A percentile compares a stretch with the other conserved stretches of the same genome.
These are phyloP conservation scores for Geum urbanum DNA, from an alignment of 306 rosid genomes.

Conservation along the genomic window DNA sequence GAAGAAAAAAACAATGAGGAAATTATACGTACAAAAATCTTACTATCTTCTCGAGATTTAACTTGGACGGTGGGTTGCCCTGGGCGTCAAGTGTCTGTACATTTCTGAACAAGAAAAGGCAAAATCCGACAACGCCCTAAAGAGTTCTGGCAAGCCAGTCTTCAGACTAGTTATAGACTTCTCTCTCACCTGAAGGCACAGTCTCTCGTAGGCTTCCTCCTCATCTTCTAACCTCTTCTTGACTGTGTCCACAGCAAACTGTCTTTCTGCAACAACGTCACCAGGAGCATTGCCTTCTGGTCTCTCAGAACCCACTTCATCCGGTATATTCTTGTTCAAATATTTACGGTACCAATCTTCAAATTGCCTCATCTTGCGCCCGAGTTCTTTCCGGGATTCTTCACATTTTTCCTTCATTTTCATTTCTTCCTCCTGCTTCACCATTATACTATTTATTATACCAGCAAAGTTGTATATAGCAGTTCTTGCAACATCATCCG, in stretches of 20 bases:
- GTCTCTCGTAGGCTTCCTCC: constrained; percentile 49
- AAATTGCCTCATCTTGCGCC: constrained; percentile 61
- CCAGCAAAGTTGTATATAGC: constrained; percentile 67
- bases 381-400: constrained; percentile 67
- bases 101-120: constrained; percentile 54
- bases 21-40: constrained; percentile 4
- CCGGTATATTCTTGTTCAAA: constrained; percentile 43
- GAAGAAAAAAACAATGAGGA: neutral
- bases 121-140: constrained; percentile 59
- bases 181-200: constrained; percentile 70
- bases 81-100: constrained; percentile 50
- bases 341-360: constrained; percentile 79
- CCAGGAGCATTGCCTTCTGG: constrained; percentile 34
- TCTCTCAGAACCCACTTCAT: constrained; percentile 41
- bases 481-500: constrained; percentile 64
- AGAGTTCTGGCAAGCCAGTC: constrained; percentile 77
- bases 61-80: constrained; percentile 34
- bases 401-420: constrained; percentile 59
- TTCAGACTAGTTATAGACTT: constrained; percentile 65
- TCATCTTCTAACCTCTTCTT: constrained; percentile 68
- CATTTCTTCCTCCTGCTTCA: constrained; percentile 65
- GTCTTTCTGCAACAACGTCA: constrained; percentile 50
- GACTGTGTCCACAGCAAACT: constrained; percentile 46
- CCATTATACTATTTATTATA: constrained; percentile 48
- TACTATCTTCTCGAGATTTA: constrained; percentile 34